Conservation (phyloP, 2,329 filamentous ascomycete species). For the Metarhizium sp. region DNA sequence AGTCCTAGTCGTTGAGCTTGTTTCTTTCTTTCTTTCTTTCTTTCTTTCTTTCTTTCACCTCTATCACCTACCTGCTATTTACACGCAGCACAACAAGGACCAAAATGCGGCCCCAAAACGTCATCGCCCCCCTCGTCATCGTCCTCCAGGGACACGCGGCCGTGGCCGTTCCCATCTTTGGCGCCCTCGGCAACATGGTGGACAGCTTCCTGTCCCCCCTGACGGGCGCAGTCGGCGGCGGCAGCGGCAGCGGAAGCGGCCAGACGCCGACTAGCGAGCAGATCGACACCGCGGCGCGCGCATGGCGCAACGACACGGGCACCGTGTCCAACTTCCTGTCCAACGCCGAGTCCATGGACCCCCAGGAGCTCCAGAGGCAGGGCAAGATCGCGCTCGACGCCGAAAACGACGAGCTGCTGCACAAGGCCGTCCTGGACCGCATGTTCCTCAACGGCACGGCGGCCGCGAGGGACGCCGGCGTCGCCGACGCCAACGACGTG, state of each 20-base stretch:
- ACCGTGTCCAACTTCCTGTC: slow-evolving; percentile 10
- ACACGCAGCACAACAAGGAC: too few relatives aligned
- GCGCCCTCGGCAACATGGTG: not conserved
- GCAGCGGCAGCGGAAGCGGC: not conserved
- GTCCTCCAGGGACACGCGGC: not conserved
- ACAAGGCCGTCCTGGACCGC: slow-evolving; percentile 10
- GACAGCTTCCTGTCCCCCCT: not conserved
- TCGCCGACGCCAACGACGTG: slow-evolving; percentile 6
- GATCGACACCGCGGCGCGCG: slow-evolving; percentile 2
- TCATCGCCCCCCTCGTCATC: not conserved
- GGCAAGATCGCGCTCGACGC: slow-evolving; percentile 6
- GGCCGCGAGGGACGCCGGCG: not conserved
- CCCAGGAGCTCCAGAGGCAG: slow-evolving; percentile 1
- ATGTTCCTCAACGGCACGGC: slow-evolving; percentile 1
- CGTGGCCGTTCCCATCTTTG: not conserved
- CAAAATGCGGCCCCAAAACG: not conserved
- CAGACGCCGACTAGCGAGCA: not conserved
- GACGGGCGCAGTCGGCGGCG: too few relatives aligned
- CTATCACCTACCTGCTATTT: too few relatives aligned
- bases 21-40: too few relatives aligned
- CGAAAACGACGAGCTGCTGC: slow-evolving; percentile 9
- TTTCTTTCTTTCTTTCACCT: too few relatives aligned
- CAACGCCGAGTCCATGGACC: slow-evolving; percentile 4
- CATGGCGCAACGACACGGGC: slow-evolving; percentile 9
- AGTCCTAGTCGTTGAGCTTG: too few relatives aligned